These are phyloP conservation scores for Rosa chinensis DNA, from an alignment of 306 rosid species.

Conservation along the genomic window DNA sequence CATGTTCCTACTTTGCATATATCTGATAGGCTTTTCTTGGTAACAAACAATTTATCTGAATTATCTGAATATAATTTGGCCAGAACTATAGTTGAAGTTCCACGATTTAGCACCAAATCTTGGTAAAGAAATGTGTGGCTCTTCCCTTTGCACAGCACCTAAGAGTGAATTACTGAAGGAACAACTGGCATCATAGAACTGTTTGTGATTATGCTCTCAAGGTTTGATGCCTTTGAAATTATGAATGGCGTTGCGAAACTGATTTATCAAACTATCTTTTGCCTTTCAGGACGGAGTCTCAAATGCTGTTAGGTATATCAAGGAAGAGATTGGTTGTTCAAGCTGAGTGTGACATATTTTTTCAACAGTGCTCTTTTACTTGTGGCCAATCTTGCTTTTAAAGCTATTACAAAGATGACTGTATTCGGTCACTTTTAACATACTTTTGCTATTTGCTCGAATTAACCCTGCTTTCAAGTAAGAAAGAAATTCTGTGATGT, in stretches of 20 bases:
- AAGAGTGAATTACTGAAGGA: not conserved
- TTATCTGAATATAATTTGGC: not conserved
- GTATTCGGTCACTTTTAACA: not conserved
- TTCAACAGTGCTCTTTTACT: not conserved
- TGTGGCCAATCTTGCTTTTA: not conserved
- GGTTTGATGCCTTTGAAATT: not conserved
- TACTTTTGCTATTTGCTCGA: not conserved
- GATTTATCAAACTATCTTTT: constrained; percentile 17
- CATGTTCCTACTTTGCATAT: not conserved
- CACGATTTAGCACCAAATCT: not conserved
- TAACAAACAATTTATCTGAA: not conserved
- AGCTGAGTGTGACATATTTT: not conserved
- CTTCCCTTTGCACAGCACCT: not conserved
- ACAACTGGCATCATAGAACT: not conserved
- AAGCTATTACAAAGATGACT: not conserved
- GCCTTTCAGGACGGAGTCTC: constrained; percentile 69
- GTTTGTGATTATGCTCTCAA: not conserved
- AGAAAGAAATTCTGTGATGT: not conserved
- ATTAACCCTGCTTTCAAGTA: not conserved
- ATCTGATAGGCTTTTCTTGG: not conserved
- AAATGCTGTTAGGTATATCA: constrained; percentile 57
- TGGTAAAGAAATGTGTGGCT: not conserved
- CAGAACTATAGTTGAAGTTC: not conserved
- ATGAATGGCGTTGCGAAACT: not conserved
- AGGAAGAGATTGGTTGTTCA: constrained; percentile 47